These are phyloP conservation scores for Ramaria sp. DNA, from an alignment of 768 basidiomycete species.

Conservation along the genomic window DNA sequence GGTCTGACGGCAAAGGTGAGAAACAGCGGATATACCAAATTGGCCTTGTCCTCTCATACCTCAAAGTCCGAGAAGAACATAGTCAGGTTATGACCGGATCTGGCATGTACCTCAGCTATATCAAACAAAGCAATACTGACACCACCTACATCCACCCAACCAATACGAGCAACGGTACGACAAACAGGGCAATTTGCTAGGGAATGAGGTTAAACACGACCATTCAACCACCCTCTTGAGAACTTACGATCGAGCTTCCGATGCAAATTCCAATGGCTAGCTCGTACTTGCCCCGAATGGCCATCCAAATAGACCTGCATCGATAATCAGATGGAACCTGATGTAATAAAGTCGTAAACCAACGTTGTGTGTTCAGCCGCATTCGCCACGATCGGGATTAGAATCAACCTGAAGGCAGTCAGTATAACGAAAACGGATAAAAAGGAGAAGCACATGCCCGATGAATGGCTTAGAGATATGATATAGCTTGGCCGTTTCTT, in stretches of 20 bases:
- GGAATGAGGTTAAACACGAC: background rate
- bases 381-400: slow-evolving; percentile 81
- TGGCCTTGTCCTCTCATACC: slow-evolving; percentile 26
- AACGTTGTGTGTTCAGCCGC: slow-evolving; percentile 65
- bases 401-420: slow-evolving; percentile 41
- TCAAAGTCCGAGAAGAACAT: slow-evolving; percentile 84
- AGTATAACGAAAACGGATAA: background rate
- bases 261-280: slow-evolving; percentile 73
- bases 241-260: slow-evolving; percentile 68
- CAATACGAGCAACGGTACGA: slow-evolving; percentile 79
- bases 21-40: background rate
- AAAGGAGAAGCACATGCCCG: slow-evolving; percentile 17
- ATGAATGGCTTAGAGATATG: slow-evolving; percentile 78
- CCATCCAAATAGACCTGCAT: slow-evolving; percentile 81
- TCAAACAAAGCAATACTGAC: background rate
- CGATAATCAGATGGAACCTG: slow-evolving; percentile 6
- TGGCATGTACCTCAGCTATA: slow-evolving; percentile 16
- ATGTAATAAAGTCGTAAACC: slow-evolving; percentile 8
- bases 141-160: slow-evolving; percentile 70
- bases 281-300: slow-evolving; percentile 64
- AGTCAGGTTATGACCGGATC: slow-evolving; percentile 60
- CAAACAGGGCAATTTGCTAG: slow-evolving; percentile 80
- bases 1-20: slow-evolving; percentile 36
- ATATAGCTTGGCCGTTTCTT: slow-evolving; percentile 78
- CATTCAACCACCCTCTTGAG: background rate